Base-by-base conservation (phyloP, 2,329 filamentous ascomycete genomes). In the Exserohilum turcica region DNA sequence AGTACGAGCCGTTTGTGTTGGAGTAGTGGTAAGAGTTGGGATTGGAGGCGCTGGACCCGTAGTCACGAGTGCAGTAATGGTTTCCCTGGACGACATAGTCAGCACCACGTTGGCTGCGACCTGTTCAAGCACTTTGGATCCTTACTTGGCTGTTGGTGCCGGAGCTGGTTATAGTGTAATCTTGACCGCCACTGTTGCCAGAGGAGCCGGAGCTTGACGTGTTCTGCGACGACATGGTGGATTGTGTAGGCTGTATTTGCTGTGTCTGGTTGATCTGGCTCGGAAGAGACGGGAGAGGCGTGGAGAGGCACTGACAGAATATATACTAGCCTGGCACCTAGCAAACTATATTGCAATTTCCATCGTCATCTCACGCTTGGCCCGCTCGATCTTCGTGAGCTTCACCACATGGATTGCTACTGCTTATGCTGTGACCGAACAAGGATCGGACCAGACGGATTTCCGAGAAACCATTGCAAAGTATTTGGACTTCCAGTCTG, bases 21-120 rank as follows among this genome's bases (percentile, higher is more conserved):
- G 73, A 75, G 59, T 77, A 76, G 49, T 77, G 74, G 61, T 76
- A 77, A 9, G 68, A 66, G 57, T 76, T 77, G 13, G 27, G 10
- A 57, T 76, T 76, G 7, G 67, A 49, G n/a, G 70, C 69, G 32
- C 57, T 43, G 7, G 65, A 62, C 45, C 72, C 72, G 54, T 74
- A 74, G 59, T 77, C 74, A 44, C 75, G 72, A 48, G 56, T 49
- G 61, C 73, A 75, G 57, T 72, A 76, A 58, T 74, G 74, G 60
- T 76, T 77, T 53, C 74, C 74, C 72, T 75, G 28, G 4, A 6
- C n/a, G 45, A 1, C 18, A 24, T 7, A 15, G 13, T 53, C 13
- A 53, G 21, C 16, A 27, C 4, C 3, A 33, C 32, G 29, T 2
- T 24, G 18, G 8, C 18, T 33, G 6, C 29, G 28, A 32, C 15